A percentile compares a stretch with the other conserved stretches of the same genome.
Evolutionary conservation across 2,329 filamentous ascomycete genomes (phyloP).

Genomic region (Pseudogymnoascus sp.): DNA sequence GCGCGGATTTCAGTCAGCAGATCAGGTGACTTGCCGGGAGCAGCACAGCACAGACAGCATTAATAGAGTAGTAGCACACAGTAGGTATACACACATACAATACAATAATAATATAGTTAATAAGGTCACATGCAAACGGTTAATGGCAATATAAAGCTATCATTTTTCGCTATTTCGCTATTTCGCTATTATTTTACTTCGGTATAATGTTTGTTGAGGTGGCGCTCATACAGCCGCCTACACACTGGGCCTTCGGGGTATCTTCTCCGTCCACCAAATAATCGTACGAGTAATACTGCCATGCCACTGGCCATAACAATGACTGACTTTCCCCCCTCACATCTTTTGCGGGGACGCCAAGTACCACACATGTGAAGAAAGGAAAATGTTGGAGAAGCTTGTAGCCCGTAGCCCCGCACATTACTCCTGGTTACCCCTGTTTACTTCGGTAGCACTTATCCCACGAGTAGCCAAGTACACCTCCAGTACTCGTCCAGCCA

Average conservation of each 20-base stretch:
- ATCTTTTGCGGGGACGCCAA: background rate
- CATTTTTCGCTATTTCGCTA: background rate
- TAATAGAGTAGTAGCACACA: too few species aligned
- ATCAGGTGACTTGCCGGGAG: background rate
- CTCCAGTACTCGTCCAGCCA: background rate
- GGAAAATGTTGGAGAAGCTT: background rate
- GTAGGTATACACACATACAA: background rate
- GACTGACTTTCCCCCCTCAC: background rate
- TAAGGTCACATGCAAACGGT: conserved; percentile 2
- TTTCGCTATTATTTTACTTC: background rate
- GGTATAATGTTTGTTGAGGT: background rate
- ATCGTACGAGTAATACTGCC: background rate
- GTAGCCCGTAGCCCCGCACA: background rate
- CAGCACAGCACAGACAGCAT: background rate
- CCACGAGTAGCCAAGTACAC: background rate
- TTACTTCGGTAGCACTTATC: background rate
- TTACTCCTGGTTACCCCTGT: background rate
- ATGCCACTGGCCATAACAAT: background rate
- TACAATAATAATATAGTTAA: background rate
- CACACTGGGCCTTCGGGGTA: background rate
- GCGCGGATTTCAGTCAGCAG: conserved; percentile 1
- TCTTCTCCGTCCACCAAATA: background rate
- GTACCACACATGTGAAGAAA: conserved; percentile 1
- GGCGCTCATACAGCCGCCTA: background rate
- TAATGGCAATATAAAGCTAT: background rate